Evolutionary conservation across 345 rosid species (phyloP), one percentile per base, ranked within the genome.

Genomic region (Anastatica hierochuntica): DNA sequence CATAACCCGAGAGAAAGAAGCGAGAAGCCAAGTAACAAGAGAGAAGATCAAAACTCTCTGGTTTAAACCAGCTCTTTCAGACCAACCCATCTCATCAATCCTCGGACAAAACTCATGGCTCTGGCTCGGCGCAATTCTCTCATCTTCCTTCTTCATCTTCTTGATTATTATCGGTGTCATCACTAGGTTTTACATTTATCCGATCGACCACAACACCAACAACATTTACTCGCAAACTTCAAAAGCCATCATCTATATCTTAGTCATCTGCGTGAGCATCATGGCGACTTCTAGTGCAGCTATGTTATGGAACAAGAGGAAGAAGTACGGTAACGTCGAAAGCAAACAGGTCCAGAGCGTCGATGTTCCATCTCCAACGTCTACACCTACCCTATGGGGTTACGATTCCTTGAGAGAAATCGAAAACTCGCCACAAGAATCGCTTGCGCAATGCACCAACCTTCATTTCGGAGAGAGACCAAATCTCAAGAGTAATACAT

Each of bases 61-160:
- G 74, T 79, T 86, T 78, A 83, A 76, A 47, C 76, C 88, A 23
- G 43, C 42, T 17, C 55, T 41, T 47, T 59, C 49, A 31, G 89
- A 80, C 48, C 63, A 53, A 27, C 85, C 82, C 4, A 34, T 84
- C 47, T 72, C 86, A 11, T 55, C 81, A 34, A 60, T 69, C 45
- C 61, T 90, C 45, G 96, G 95, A 44, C 77, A 85, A 61, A 79
- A 65, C 29, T 60, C 74, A 63, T 86, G 95, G 95, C 76, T 84
- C 43, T 82, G 85, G 72, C 92, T 87, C 1, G 87, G 68, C 1
- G 74, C 72, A 2, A 72, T 90, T 51, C 79, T 90, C 37, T 56
- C 84, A 4, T 76, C 87, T 40, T 90, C 97, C 6, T 67, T 76
- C 11, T 1, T 72, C 2, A 46, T 73, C 14, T 90, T 87, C 69